Base-by-base conservation (phyloP, 495 filamentous ascomycete genomes). In the Penicillium coprophilum region DNA sequence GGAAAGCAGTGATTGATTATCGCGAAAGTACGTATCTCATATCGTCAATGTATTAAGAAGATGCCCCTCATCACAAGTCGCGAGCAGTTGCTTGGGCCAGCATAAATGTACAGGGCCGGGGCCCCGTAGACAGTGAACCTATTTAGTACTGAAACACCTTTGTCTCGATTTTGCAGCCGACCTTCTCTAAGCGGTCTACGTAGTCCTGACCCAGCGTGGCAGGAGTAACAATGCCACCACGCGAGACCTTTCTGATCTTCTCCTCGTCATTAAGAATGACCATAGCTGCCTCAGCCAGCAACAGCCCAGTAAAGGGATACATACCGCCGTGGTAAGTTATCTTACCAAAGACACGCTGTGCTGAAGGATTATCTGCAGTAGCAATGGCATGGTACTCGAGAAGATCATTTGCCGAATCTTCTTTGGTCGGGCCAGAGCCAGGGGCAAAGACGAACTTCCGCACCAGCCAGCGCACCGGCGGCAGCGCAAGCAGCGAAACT, bases 181-280 rank as follows among this genome's bases (percentile, higher is more conserved):
- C 80, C 46, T 79, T 76, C 13, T 82, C 76, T 56, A 93, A 66
- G 40, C 88, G 80, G 63, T 94, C 86, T 54, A 94, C 78, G 63
- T 83, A 92, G 28, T 77, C 76, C 68, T 92, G 87, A 0, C 91
- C 91, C 36, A 96, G 71, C 38, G 83, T 88, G n/a, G 90, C 88
- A n/a, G 91, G 80, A 1, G 91, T 96, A 19, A 91, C 84, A 23
- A 95, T 74, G 10, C 90, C 90, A 23, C 89, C 86, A 0, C 80
- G 74, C 1, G 89, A 76, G 19, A 81, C 74, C 59, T 79, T 78
- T 51, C 76, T 81, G 11, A 80, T 68, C 21, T 79, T 78, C 31
- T 83, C 64, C 46, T 85, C 83, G 30, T 89, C 82, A 23, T 84
- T 74, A 15, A 95, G 75, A 30, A 96, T 73, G 4, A 85, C 82